Evolutionary conservation across 164 flowering plant species (phyloP), one percentile per base, ranked within the genome.

Genomic region (Warburgia ugandensis): DNA sequence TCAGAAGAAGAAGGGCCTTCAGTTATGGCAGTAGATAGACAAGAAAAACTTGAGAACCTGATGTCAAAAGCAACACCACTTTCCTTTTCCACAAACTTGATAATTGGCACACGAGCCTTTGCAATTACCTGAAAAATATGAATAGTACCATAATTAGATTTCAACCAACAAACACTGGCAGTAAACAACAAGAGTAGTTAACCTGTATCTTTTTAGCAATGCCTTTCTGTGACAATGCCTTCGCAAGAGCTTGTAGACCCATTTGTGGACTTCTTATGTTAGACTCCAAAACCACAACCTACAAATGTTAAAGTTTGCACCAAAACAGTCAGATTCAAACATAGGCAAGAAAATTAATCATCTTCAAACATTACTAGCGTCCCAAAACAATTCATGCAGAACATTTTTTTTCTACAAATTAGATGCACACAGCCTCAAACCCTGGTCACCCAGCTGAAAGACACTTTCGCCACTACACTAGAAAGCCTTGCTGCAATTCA

Each of bases 161-260:
- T 22, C 3, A 52, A 45, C 37, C 0, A 21, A 20, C 26, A 3
- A 46, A 14, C 22, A 7, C 3, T 43, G 40, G n/a, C 38, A 21
- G n/a, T 48, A 44, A 52, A 43, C 26, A 16, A 7, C 14, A 1
- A 40, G 59, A 28, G 33, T n/a, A 21, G 2, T 5, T 56, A n/a
- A 88, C 99, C 94, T 92, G 96, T 36, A 88, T 88, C 54, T 84
- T 84, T 59, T 83, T 86, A 12, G 89, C 97, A 59, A 88, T 70
- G 45, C 88, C 82, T 66, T 63, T 75, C 42, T 80, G 95, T 20
- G 90, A 78, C 52, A 92, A 67, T 61, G 91, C 91, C 60, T 78
- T 77, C 27, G 95, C 72, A 50, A 92, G 84, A 48, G 97, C 99
- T 13, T 67, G 71, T 43, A 92, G 62, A 14, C 97, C 99, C 7